phyloP scores from a whole-genome alignment of 345 rosid species.

The Eucalyptus shirleyi region DNA sequence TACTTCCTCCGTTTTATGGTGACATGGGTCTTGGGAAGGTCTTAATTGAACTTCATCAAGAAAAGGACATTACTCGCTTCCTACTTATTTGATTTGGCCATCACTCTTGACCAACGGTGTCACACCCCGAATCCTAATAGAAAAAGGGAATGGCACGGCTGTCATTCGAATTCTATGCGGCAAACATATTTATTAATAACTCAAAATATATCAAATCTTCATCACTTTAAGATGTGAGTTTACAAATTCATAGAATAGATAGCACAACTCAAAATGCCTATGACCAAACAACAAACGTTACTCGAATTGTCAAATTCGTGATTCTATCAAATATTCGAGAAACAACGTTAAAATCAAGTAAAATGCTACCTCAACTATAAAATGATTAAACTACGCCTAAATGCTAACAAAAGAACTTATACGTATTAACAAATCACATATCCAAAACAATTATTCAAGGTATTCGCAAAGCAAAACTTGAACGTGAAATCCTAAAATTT shows the following conservation, averaged over 20 bases:
- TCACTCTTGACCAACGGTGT: fast-evolving
- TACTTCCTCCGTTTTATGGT: no score
- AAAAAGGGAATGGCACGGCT: not conserved
- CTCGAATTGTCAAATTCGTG: not conserved
- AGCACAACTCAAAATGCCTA: not conserved
- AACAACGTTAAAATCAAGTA: not conserved
- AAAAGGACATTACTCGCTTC: no score
- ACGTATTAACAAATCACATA: no score
- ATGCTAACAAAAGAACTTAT: no score
- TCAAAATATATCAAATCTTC: not conserved
- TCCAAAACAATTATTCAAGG: fast-evolving
- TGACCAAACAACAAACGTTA: not conserved
- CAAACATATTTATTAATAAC: no score
- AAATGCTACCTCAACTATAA: not conserved
- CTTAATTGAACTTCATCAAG: no score
- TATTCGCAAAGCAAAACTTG: fast-evolving
- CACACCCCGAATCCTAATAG: not conserved
- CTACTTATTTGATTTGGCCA: no score
- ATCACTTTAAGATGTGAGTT: not conserved
- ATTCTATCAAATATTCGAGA: no score
- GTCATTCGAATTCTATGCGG: fast-evolving
- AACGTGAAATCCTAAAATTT: no score
- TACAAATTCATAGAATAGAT: not conserved
- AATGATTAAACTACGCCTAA: no score
- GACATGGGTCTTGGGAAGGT: no score